Conservation (phyloP, 257 asterid genomes). For the Apocynum venetum region DNA sequence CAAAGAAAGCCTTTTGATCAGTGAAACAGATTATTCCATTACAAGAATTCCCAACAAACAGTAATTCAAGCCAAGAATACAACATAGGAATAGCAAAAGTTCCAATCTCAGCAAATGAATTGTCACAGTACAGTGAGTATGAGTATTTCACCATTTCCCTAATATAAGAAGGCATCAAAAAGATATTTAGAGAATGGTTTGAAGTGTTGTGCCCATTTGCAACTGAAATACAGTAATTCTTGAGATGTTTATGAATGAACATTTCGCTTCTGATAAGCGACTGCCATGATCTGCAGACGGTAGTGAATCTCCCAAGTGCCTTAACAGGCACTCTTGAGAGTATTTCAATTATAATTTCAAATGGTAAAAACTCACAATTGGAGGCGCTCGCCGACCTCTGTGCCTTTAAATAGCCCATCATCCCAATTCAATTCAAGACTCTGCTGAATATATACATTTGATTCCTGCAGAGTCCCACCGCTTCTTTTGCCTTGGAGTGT, state of each 20-base stretch:
- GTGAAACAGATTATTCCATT: slow-evolving; percentile 14
- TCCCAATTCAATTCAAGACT: neutral
- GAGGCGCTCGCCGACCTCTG: neutral
- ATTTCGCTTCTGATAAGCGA: neutral
- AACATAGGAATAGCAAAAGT: slow-evolving; percentile 7
- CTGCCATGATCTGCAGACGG: slow-evolving; percentile 6
- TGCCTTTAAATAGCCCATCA: neutral
- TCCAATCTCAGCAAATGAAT: neutral
- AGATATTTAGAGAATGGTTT: neutral
- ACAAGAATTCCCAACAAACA: slow-evolving; percentile 17
- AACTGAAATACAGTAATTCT: neutral
- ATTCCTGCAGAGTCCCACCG: too few relatives aligned
- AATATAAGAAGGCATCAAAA: slow-evolving; percentile 2
- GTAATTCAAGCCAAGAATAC: slow-evolving; percentile 14
- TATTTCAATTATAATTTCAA: slow-evolving; percentile 7
- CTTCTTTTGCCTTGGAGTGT: too few relatives aligned
- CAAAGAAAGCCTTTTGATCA: slow-evolving; percentile 1
- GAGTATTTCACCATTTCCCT: slow-evolving; percentile 3
- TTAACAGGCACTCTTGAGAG: slow-evolving; percentile 11
- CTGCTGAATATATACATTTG: too few relatives aligned
- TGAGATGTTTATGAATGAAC: slow-evolving; percentile 3
- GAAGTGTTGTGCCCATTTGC: neutral
- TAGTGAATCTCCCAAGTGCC: slow-evolving; percentile 3
- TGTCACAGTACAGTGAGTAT: neutral
- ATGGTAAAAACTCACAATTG: slow-evolving; percentile 1